These are phyloP conservation scores for Trichophyton verrucosum DNA, from an alignment of 2,329 filamentous ascomycete genomes.

Conservation along the genomic window DNA sequence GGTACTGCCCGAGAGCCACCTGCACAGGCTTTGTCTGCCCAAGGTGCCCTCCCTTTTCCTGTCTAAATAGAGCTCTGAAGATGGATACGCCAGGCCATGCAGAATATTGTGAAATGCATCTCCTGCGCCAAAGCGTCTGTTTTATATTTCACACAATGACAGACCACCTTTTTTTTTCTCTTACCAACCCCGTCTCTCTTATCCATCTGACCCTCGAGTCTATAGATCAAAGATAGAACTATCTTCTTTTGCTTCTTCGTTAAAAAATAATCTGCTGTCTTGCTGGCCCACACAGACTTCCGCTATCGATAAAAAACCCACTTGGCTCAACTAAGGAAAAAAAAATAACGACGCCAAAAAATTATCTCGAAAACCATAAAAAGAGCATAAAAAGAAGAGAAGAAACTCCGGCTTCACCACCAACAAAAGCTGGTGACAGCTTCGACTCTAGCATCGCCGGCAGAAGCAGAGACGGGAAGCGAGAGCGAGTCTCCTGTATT, in stretches of 20 bases:
- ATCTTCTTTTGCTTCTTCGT: background rate
- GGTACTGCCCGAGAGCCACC: background rate
- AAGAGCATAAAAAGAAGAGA: background rate
- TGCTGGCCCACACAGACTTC: slow-evolving; percentile 5
- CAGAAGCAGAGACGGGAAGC: background rate
- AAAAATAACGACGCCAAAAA: background rate
- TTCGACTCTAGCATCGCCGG: background rate
- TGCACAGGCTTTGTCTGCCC: background rate
- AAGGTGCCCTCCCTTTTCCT: background rate
- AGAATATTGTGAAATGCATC: slow-evolving; percentile 44
- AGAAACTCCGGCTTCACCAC: background rate
- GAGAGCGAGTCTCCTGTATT: slow-evolving; percentile 12
- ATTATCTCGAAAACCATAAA: slow-evolving; percentile 2
- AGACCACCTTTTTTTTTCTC: background rate
- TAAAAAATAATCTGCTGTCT: background rate
- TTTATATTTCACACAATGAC: slow-evolving; percentile 3
- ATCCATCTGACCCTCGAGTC: background rate
- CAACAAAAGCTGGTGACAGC: background rate
- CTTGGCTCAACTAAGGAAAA: background rate
- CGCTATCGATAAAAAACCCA: slow-evolving; percentile 9
- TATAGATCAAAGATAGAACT: background rate
- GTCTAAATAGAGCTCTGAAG: background rate
- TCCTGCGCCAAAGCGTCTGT: slow-evolving; percentile 7
- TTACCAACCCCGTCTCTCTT: background rate
- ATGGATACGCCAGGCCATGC: slow-evolving; percentile 20